A percentile compares a stretch with the other conserved stretches of the same genome.
Conservation (phyloP, 2,329 filamentous ascomycete genomes). For the Colletotrichum filicis region DNA sequence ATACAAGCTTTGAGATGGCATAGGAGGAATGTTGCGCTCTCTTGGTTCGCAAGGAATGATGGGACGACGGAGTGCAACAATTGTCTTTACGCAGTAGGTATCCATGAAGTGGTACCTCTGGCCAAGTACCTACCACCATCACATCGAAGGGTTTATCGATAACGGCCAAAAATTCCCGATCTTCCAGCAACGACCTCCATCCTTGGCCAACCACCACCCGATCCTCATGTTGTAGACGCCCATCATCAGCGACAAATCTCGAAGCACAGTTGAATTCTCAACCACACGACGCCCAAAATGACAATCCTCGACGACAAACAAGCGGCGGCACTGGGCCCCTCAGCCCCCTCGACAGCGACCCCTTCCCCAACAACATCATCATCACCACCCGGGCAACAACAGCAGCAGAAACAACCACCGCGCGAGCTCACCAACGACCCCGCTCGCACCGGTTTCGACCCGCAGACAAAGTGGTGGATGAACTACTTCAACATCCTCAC, state of each 20-base stretch:
- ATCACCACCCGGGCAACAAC: slow-evolving; percentile 5
- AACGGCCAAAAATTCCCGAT: slow-evolving; percentile 31
- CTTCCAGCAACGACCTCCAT: not conserved
- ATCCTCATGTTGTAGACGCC: not conserved
- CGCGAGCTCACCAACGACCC: slow-evolving; percentile 67
- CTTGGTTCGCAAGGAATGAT: not conserved
- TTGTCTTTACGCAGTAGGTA: not conserved
- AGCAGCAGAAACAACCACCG: slow-evolving; percentile 35
- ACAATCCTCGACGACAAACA: not conserved
- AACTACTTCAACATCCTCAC: slow-evolving; percentile 88
- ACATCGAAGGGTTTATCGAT: slow-evolving; percentile 23
- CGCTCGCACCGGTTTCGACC: slow-evolving; percentile 71
- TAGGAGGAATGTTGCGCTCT: not conserved
- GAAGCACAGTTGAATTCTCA: not conserved
- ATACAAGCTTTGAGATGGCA: not conserved
- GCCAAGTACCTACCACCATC: not conserved
- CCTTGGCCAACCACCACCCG: not conserved
- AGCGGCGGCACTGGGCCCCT: not conserved
- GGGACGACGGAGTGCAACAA: not conserved
- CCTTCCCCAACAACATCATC: slow-evolving; percentile 27
- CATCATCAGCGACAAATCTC: not conserved
- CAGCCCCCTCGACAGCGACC: slow-evolving; percentile 21
- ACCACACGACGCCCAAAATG: not conserved
- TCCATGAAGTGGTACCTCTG: not conserved
- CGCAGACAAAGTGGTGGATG: slow-evolving; percentile 73